These are phyloP conservation scores for Plantago coronopus DNA, from an alignment of 305 asterid genomes.

Conservation along the genomic window DNA sequence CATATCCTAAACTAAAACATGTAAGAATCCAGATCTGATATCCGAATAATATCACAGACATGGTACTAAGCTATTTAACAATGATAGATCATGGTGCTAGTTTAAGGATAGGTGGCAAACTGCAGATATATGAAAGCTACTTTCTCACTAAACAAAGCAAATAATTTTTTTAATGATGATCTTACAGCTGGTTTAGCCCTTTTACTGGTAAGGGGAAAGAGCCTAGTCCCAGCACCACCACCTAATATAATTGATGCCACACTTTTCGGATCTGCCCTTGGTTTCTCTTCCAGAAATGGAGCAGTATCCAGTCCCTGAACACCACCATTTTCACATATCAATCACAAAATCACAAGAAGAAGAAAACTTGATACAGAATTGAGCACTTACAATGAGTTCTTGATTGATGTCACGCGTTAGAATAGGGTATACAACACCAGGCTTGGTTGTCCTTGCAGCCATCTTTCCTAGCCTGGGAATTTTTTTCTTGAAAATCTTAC, in stretches of 20 bases:
- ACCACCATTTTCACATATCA: conserved; percentile 8
- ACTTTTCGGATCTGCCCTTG: conserved; percentile 61
- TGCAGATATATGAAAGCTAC: background rate
- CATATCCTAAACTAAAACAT: background rate
- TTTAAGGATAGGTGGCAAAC: background rate
- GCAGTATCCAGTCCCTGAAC: conserved; percentile 53
- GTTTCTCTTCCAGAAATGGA: conserved; percentile 36
- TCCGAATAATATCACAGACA: background rate
- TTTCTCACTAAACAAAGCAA: background rate
- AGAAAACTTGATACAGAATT: background rate
- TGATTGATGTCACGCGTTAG: conserved; percentile 60
- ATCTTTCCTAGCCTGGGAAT: conserved; percentile 18
- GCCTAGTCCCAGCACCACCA: conserved; percentile 98
- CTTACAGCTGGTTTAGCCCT: conserved; percentile 97
- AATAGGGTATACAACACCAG: conserved; percentile 61
- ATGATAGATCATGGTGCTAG: too few species aligned
- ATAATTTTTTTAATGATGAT: background rate
- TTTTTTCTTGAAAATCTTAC: conserved; percentile 26
- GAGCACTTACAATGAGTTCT: conserved; percentile 44
- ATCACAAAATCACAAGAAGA: background rate
- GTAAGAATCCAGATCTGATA: background rate
- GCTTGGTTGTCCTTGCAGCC: conserved; percentile 27
- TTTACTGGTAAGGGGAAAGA: conserved; percentile 85
- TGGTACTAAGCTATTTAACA: background rate
- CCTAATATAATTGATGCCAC: conserved; percentile 88